These are phyloP conservation scores for Tylopilus orsonianus DNA, from an alignment of 1,284 basidiomycete species.

Conservation along the genomic window DNA sequence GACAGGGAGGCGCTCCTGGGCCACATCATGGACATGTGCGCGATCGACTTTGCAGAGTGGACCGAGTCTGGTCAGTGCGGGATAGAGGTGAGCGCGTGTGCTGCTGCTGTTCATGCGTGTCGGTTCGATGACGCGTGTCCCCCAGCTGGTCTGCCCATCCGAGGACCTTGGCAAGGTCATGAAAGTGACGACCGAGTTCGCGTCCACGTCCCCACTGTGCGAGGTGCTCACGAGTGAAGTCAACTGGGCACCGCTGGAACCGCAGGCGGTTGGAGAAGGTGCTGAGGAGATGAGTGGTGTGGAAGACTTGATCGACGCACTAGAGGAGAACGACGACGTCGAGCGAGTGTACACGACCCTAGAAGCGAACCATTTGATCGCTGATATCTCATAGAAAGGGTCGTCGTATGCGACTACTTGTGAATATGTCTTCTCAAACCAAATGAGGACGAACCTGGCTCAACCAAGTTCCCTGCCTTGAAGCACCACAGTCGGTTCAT, in stretches of 20 bases:
- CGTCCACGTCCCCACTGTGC: slow-evolving; percentile 29
- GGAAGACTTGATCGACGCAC: slow-evolving; percentile 48
- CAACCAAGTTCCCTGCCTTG: not conserved
- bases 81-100: slow-evolving; percentile 41
- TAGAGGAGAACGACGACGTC: slow-evolving; percentile 66
- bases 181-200: slow-evolving; percentile 39
- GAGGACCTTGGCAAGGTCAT: slow-evolving; percentile 47
- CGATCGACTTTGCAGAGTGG: slow-evolving; percentile 53
- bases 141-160: slow-evolving; percentile 61
- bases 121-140: not conserved
- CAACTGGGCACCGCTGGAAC: slow-evolving; percentile 53
- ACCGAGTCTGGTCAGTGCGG: slow-evolving; percentile 34
- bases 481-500: no score
- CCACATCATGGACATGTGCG: slow-evolving; percentile 51
- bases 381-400: slow-evolving; percentile 20
- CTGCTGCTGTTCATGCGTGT: not conserved
- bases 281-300: slow-evolving; percentile 41
- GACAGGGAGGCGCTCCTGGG: slow-evolving; percentile 48
- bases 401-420: no score
- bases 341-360: slow-evolving; percentile 62
- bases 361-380: slow-evolving; percentile 34
- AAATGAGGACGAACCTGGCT: no score
- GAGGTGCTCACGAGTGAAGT: slow-evolving; percentile 57
- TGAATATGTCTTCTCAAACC: no score
- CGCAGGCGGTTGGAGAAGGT: slow-evolving; percentile 36